Conservation (phyloP, 2,329 filamentous ascomycete genomes). For the Fragosphaeria purpurea region DNA sequence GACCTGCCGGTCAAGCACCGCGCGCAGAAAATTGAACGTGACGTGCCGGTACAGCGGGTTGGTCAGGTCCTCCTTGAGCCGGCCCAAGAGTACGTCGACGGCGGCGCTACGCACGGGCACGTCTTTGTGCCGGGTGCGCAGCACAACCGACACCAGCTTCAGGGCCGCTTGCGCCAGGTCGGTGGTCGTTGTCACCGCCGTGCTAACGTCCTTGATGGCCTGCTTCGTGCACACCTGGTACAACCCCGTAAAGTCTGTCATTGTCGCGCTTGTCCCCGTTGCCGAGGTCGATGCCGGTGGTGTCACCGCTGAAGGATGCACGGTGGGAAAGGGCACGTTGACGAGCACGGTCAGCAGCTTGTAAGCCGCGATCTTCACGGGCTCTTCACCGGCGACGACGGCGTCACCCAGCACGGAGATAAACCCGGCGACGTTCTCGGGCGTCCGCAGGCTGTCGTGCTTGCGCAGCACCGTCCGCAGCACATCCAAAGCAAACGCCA, state of each 20-base stretch:
- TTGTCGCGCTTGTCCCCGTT: neutral
- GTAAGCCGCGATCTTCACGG: constrained; percentile 82
- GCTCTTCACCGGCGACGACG: constrained; percentile 74
- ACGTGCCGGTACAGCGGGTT: constrained; percentile 87
- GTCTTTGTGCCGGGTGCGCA: constrained; percentile 69
- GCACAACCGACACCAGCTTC: constrained; percentile 75
- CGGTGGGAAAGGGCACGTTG: constrained; percentile 66
- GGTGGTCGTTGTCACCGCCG: constrained; percentile 65
- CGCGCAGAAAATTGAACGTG: constrained; percentile 87
- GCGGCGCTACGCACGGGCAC: constrained; percentile 71
- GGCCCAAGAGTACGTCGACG: constrained; percentile 70
- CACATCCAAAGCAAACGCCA: constrained; percentile 79
- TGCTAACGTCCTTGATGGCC: constrained; percentile 70
- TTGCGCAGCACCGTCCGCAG: constrained; percentile 79
- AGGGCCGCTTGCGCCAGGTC: constrained; percentile 81
- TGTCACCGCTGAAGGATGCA: too few relatives aligned
- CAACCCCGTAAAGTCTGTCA: constrained; percentile 42
- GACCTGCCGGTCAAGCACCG: constrained; percentile 74
- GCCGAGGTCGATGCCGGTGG: too few relatives aligned
- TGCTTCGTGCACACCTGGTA: constrained; percentile 76
- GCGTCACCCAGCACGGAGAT: constrained; percentile 83
- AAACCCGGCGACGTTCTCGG: constrained; percentile 73
- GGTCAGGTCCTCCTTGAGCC: constrained; percentile 79
- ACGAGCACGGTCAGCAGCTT: constrained; percentile 76
- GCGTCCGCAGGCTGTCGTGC: constrained; percentile 68